Percentiles rank a stretch among this genome's conserved stretches.
Evolutionary conservation across 1,139 yeast genomes (phyloP).

Genomic region (Tardiomyces digboiensis): DNA sequence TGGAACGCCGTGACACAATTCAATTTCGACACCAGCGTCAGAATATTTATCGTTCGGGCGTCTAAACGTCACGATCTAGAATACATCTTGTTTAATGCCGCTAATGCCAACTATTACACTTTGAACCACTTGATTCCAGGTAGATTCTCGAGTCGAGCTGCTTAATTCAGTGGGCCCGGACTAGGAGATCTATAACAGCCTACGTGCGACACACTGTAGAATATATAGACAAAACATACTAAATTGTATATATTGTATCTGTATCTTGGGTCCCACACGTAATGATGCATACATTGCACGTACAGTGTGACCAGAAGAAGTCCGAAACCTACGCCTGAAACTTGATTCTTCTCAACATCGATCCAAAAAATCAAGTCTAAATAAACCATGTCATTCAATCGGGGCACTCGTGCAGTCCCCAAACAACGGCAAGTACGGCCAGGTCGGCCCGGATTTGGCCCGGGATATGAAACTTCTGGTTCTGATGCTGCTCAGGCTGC

Average conservation of each 20-base stretch:
- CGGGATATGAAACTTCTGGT: not conserved
- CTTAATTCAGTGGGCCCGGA: too few species aligned
- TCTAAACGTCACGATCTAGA: too few species aligned
- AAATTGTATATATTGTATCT: too few species aligned
- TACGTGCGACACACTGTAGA: too few species aligned
- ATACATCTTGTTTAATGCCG: too few species aligned
- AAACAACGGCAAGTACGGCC: not conserved
- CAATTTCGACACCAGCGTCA: constrained; percentile 86
- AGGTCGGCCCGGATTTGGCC: not conserved
- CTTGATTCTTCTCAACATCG: too few species aligned
- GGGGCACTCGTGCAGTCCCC: not conserved
- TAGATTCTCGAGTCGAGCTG: too few species aligned
- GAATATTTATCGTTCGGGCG: constrained; percentile 74
- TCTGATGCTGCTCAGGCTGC: not conserved
- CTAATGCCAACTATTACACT: too few species aligned
- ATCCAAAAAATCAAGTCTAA: not conserved
- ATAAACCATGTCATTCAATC: not conserved
- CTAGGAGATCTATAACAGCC: too few species aligned
- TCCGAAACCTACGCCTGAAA: too few species aligned
- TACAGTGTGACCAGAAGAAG: not conserved
- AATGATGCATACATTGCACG: not conserved
- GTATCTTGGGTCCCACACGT: not conserved
- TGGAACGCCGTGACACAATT: constrained; percentile 82
- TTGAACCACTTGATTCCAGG: too few species aligned
- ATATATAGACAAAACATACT: too few species aligned